Evolutionary conservation across 2,329 filamentous ascomycete genomes (phyloP), one percentile per base, ranked within the genome.

Genomic region (Sporothrix brunneoviolacea): DNA sequence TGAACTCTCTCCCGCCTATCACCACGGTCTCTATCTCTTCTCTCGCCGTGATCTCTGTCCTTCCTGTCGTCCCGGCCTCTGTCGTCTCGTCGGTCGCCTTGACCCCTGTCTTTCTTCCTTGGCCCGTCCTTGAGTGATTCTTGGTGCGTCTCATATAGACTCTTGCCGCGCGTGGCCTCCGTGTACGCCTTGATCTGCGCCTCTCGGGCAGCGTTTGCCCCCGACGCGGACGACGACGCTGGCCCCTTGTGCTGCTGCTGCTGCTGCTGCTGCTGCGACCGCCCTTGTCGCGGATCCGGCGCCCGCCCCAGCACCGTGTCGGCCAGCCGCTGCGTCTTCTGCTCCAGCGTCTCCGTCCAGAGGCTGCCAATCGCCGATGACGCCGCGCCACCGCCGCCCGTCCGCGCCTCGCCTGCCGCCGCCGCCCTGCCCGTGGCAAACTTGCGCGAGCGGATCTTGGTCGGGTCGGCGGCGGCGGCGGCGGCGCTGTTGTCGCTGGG

Each of bases 341-440:
- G 80, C 64, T 91, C 87, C 0, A 89, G 87, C 8, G 89, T 95
- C 66, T 97, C 91, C 1, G 88, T 91, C 91, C 91, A 97, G 38
- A 91, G 81, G 19, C 80, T 82, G 61, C 79, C 77, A 40, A 88
- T 75, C 8, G 61, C 64, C 9, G 60, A 60, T n/a, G 63, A 39
- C 0, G 60, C 55, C 9, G 58, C 58, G 3, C 55, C 54, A 8
- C 52, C 48, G 8, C 76, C 75, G 55, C 37, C 41, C 6, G 9
- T 35, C 0, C 37, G 10, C 9, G 59, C 54, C 0, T 59, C 48
- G 1, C 64, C 60, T 4, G 52, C 55, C 4, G 64, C 62, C 3
- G 69, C 65, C n/a, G 66, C 66, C 12, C 70, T 70, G 4, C 78
- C 77, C 33, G 85, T 86, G 46, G 88, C 83, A 71, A 96, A 97